Evolutionary conservation across 495 filamentous ascomycete genomes (phyloP), one percentile per base, ranked within the genome.

Genomic region (Talaromyces stipitatus): DNA sequence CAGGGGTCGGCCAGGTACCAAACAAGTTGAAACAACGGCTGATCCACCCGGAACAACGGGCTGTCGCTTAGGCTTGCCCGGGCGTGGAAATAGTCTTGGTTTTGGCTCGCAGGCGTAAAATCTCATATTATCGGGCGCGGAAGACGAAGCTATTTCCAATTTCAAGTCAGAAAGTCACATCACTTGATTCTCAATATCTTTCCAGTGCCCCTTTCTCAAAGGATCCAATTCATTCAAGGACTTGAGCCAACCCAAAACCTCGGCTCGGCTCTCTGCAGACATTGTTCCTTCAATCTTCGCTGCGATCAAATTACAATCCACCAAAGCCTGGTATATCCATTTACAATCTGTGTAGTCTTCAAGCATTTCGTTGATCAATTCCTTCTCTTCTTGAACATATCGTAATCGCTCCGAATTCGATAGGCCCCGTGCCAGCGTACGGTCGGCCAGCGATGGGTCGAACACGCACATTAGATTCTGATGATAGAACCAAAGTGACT

Each of bases 401-500:
- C 82, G 71, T 8, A 83, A 64, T 56, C 87, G 78, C 28, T 92
- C 84, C 32, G 82, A 69, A 18, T 72, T 58, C 46, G 79, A 78
- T 38, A 92, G 70, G 58, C 84, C 73, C 2, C 86, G 80, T 18
- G 80, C 76, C 66, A 92, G 85, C 18, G 80, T 81, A n/a, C 67
- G 66, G n/a, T 60, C 43, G 55, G 72, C 63, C 54, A 71, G 58
- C 68, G 73, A 53, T 69, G 75, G 72, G 74, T 86, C 67, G 73
- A 85, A 77, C 3, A 70, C 80, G 60, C 72, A 81, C 72, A 96
- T 85, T 56, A 96, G 68, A 64, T 82, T 92, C 57, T 89, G 85
- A 64, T 97, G 90, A 68, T 97, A 99, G 69, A 91, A 96, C 95
- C 95, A 99, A 12, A 96, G 73, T 9, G 89, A 92, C 62, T 96